phyloP scores from a whole-genome alignment of 2,329 filamentous ascomycete genomes.

The Onygenales sp. region DNA sequence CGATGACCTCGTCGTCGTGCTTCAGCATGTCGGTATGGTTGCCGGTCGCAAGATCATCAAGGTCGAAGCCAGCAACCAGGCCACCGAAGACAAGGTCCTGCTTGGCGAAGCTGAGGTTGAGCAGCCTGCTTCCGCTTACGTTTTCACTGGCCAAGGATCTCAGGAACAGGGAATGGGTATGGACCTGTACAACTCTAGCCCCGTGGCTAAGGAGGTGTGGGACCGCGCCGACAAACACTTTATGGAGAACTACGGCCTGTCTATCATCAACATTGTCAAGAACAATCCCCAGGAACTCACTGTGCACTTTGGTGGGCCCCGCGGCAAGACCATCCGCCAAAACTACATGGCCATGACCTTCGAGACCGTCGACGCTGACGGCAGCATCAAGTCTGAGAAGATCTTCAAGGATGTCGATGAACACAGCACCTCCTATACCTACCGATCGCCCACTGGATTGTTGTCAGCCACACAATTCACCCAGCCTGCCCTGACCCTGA shows the following conservation, averaged over 20 bases:
- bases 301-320: slow-evolving; percentile 92
- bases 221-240: slow-evolving; percentile 96
- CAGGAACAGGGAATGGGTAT: slow-evolving; percentile 99
- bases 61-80: slow-evolving; percentile 90
- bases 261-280: slow-evolving; percentile 97
- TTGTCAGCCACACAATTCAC: slow-evolving; percentile 98
- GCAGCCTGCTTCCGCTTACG: slow-evolving; percentile 91
- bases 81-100: slow-evolving; percentile 92
- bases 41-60: slow-evolving; percentile 98
- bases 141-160: slow-evolving; percentile 96
- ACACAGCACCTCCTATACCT: slow-evolving; percentile 90
- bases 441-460: slow-evolving; percentile 86
- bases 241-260: slow-evolving; percentile 96
- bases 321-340: slow-evolving; percentile 92
- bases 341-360: slow-evolving; percentile 99
- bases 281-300: slow-evolving; percentile 99
- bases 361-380: slow-evolving; percentile 89
- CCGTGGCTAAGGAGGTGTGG: slow-evolving; percentile 95
- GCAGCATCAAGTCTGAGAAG: slow-evolving; percentile 92
- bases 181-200: slow-evolving; percentile 90
- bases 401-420: slow-evolving; percentile 98
- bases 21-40: slow-evolving; percentile 96
- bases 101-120: slow-evolving; percentile 94
- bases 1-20: slow-evolving; percentile 86
- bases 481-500: slow-evolving; percentile 89